Percentiles rank a stretch among this genome's conserved stretches.
These are phyloP conservation scores for Stephania yunnanensis DNA, from an alignment of 164 flowering plant species.

Conservation along the genomic window DNA sequence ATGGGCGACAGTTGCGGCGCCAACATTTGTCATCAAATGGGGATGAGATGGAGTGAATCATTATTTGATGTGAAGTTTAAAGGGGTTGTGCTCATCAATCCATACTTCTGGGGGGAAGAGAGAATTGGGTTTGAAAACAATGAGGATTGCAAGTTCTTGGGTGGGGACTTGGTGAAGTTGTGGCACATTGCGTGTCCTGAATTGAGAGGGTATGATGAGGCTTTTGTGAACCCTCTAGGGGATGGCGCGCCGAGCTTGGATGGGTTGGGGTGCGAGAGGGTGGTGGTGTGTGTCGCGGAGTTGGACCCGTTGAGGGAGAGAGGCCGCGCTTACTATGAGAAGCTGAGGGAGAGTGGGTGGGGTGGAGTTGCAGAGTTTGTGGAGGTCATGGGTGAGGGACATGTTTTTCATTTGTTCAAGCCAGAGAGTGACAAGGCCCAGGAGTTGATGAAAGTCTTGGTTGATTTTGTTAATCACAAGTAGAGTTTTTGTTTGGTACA, in stretches of 20 bases:
- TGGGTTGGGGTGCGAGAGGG: conserved; percentile 20
- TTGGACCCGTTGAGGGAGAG: conserved; percentile 28
- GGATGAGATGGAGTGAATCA: conserved; percentile 14
- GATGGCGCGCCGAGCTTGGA: conserved; percentile 18
- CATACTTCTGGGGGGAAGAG: conserved; percentile 26
- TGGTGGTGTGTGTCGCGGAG: conserved; percentile 37
- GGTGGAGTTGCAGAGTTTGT: conserved; percentile 26
- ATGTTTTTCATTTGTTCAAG: conserved; percentile 33
- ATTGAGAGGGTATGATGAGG: conserved; percentile 20
- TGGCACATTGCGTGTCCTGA: conserved; percentile 21
- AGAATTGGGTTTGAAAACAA: conserved; percentile 13
- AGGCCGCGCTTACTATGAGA: conserved; percentile 25
- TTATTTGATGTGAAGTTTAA: conserved; percentile 3
- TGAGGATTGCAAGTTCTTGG: not conserved
- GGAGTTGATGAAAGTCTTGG: conserved; percentile 13
- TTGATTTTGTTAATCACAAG: not conserved
- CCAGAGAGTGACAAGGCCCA: conserved; percentile 16
- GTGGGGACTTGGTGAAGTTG: not conserved
- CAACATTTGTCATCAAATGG: conserved; percentile 31
- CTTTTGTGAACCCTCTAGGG: conserved; percentile 20
- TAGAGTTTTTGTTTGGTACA: not conserved
- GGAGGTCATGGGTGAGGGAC: conserved; percentile 32
- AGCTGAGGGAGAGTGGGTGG: conserved; percentile 32
- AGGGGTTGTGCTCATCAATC: conserved; percentile 24
- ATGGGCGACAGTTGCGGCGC: conserved; percentile 45